Percentiles rank a stretch among this genome's conserved stretches.
Evolutionary conservation across 805 yeast genomes (phyloP).

Genomic region (Starmerella bombi): DNA sequence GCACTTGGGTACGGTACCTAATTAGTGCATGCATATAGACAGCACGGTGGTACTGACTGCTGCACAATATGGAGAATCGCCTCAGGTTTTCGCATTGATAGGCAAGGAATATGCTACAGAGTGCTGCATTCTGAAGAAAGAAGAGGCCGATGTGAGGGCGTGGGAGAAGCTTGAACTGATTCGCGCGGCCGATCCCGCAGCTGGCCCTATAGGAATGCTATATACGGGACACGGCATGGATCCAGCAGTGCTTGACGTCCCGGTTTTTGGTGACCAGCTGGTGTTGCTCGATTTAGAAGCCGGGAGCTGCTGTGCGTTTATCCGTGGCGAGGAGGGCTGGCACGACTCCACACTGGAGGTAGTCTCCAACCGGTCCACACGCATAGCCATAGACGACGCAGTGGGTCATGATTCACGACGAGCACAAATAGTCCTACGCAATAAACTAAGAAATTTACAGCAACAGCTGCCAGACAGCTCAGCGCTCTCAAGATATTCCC

Average conservation of each 20-base stretch:
- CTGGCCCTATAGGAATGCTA: slow-evolving; percentile 2
- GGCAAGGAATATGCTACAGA: not conserved
- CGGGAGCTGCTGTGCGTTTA: not conserved
- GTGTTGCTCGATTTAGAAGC: not conserved
- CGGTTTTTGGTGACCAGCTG: not conserved
- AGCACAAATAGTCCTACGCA: not conserved
- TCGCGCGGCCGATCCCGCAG: not conserved
- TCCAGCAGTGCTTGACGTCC: not conserved
- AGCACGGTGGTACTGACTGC: slow-evolving; percentile 1
- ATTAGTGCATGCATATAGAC: slow-evolving; percentile 1
- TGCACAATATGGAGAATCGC: not conserved
- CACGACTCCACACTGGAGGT: not conserved
- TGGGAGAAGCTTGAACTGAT: slow-evolving; percentile 4
- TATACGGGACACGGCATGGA: slow-evolving; percentile 5
- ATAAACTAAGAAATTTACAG: not conserved
- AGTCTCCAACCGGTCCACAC: not conserved
- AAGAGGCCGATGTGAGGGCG: not conserved
- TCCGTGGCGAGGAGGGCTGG: not conserved
- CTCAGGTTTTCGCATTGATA: slow-evolving; percentile 1
- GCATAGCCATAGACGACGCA: slow-evolving; percentile 1
- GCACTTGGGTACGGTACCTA: not conserved
- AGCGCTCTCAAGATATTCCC: not conserved
- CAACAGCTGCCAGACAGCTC: not conserved
- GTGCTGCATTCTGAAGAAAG: not conserved
- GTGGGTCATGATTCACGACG: not conserved